Conservation (phyloP, 2,329 filamentous ascomycete species). For the Chrysoporthe austroafricana region DNA sequence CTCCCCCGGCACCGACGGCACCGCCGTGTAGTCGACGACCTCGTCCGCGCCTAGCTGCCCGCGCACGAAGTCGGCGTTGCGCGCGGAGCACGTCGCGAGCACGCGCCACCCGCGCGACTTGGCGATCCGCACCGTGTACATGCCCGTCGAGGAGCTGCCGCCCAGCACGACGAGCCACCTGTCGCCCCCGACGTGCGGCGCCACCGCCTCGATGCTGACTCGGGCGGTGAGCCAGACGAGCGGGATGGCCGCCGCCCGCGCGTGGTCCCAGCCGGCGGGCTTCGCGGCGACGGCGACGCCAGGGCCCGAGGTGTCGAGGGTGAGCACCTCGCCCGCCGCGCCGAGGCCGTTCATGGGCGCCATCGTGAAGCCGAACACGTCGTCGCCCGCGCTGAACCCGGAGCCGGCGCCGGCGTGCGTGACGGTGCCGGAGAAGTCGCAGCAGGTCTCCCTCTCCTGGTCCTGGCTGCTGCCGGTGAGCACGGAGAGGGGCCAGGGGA, state of each 20-base stretch:
- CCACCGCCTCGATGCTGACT: constrained; percentile 7
- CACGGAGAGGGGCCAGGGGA: constrained; percentile 13
- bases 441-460: constrained; percentile 17
- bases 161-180: constrained; percentile 15
- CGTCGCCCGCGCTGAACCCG: not conserved
- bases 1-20: not conserved
- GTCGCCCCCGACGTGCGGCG: not conserved
- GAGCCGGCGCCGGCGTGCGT: constrained; percentile 1
- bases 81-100: constrained; percentile 15
- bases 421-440: constrained; percentile 15
- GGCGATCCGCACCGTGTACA: constrained; percentile 8
- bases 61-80: constrained; percentile 13
- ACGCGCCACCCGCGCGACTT: constrained; percentile 12
- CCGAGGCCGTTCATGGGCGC: constrained; percentile 11
- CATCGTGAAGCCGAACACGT: constrained; percentile 20
- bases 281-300: constrained; percentile 7
- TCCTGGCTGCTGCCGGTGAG: not conserved
- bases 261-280: constrained; percentile 8
- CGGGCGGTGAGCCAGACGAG: constrained; percentile 14
- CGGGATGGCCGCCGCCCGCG: constrained; percentile 11
- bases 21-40: constrained; percentile 11
- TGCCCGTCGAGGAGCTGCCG: constrained; percentile 12
- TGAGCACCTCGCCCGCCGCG: constrained; percentile 11
- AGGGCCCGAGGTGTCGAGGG: constrained; percentile 6
- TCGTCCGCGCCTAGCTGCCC: constrained; percentile 10